Evolutionary conservation across 2,329 filamentous ascomycete genomes (phyloP).

Genomic region (Penicillium sp.): DNA sequence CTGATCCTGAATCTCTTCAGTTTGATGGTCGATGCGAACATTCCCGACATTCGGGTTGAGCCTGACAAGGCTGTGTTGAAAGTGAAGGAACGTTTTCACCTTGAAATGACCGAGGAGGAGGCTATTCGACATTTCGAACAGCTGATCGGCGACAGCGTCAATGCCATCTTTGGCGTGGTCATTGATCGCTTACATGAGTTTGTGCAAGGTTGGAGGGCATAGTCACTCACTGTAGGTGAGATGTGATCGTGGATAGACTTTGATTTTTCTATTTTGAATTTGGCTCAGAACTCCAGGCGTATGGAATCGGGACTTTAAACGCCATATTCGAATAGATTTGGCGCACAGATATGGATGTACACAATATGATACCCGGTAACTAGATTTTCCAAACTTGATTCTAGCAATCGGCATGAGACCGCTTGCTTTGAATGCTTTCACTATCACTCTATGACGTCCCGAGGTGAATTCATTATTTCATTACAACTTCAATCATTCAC

Average conservation of each 20-base stretch:
- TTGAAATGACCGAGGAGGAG: constrained; percentile 90
- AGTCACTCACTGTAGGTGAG: background rate
- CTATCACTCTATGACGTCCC: background rate
- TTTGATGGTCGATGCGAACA: constrained; percentile 96
- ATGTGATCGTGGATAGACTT: background rate
- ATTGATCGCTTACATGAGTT: constrained; percentile 95
- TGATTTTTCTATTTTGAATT: background rate
- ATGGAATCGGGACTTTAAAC: background rate
- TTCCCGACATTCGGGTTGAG: constrained; percentile 90
- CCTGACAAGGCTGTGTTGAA: constrained; percentile 93
- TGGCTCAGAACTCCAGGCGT: background rate
- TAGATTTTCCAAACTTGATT: background rate
- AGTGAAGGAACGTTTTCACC: constrained; percentile 89
- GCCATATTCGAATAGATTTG: constrained; percentile 1
- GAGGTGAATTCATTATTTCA: background rate
- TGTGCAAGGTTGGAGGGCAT: constrained; percentile 87
- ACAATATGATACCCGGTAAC: constrained; percentile 18
- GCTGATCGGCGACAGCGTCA: constrained; percentile 87
- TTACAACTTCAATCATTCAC: no score
- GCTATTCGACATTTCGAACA: constrained; percentile 85
- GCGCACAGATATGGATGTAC: constrained; percentile 14
- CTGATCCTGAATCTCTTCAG: constrained; percentile 94
- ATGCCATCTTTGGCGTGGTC: constrained; percentile 86
- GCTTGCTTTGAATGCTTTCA: background rate
- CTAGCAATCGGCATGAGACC: background rate